phyloP scores from a whole-genome alignment of 768 basidiomycete species.

The Lentinula sp. region DNA sequence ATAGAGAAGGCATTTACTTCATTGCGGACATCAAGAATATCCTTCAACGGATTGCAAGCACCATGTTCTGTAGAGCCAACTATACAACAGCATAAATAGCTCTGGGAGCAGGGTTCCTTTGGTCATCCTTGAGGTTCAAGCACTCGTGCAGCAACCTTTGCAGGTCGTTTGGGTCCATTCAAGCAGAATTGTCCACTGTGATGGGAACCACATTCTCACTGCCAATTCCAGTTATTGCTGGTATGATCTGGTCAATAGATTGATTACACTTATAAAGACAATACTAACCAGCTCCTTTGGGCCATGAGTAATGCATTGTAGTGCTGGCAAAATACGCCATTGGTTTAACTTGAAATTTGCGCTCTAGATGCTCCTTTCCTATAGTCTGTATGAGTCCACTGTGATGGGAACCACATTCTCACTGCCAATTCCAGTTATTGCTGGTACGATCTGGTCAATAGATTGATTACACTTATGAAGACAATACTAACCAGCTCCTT shows the following conservation, averaged over 20 bases:
- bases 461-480: not conserved
- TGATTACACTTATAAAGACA: not conserved
- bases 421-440: slow-evolving; percentile 36
- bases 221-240: slow-evolving; percentile 39
- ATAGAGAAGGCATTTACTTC: slow-evolving; percentile 14
- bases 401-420: slow-evolving; percentile 26
- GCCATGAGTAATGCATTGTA: slow-evolving; percentile 36
- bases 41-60: slow-evolving; percentile 31
- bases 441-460: slow-evolving; percentile 16
- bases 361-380: slow-evolving; percentile 25
- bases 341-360: slow-evolving; percentile 15
- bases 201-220: slow-evolving; percentile 28
- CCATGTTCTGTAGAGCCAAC: slow-evolving; percentile 42
- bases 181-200: slow-evolving; percentile 27
- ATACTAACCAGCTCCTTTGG: slow-evolving; percentile 35
- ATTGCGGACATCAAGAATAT: slow-evolving; percentile 27
- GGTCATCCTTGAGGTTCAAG: slow-evolving; percentile 10
- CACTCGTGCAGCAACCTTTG: slow-evolving; percentile 19
- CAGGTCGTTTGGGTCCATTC: slow-evolving; percentile 25
- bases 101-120: slow-evolving; percentile 11
- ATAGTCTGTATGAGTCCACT: slow-evolving; percentile 32
- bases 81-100: slow-evolving; percentile 38
- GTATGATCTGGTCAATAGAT: not conserved
- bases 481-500: slow-evolving; percentile 29
- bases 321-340: slow-evolving; percentile 15